These are phyloP conservation scores for Colletotrichum aenigma DNA, from an alignment of 2,329 filamentous ascomycete genomes.

Conservation along the genomic window DNA sequence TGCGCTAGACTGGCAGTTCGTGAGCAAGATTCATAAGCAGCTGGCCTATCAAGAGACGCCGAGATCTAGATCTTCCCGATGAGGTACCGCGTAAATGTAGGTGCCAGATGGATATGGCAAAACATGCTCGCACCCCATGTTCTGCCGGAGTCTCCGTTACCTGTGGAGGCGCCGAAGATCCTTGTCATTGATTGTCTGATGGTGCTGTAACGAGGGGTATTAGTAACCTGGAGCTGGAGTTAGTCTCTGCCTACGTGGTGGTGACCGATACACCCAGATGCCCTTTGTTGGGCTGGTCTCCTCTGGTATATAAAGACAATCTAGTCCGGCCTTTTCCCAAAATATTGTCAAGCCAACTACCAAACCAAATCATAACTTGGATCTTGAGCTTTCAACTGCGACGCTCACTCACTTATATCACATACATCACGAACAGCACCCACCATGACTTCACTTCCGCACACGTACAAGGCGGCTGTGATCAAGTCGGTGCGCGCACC, in stretches of 20 bases:
- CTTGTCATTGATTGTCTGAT: not conserved
- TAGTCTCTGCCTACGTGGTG: not conserved
- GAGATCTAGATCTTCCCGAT: not conserved
- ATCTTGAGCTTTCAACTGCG: not conserved
- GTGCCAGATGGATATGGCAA: not conserved
- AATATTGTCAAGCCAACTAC: fast-evolving
- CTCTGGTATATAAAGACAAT: not conserved
- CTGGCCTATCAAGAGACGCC: not conserved
- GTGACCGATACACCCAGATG: not conserved
- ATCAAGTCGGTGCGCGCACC: slow-evolving; percentile 56
- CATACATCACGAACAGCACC: not conserved
- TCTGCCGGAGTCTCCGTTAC: not conserved
- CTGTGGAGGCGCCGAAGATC: not conserved
- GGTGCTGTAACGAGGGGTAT: not conserved
- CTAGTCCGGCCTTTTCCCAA: not conserved
- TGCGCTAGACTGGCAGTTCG: not conserved
- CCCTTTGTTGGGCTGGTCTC: not conserved
- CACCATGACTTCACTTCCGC: slow-evolving; percentile 50
- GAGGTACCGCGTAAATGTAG: not conserved
- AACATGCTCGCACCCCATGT: not conserved
- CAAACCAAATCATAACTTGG: fast-evolving
- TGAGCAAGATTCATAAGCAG: not conserved
- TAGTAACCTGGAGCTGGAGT: not conserved
- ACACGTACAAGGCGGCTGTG: slow-evolving; percentile 70
- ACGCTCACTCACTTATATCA: not conserved